Evolutionary conservation across 768 basidiomycete genomes (phyloP), one percentile per base, ranked within the genome.

Genomic region (Artomyces pyxidatus): DNA sequence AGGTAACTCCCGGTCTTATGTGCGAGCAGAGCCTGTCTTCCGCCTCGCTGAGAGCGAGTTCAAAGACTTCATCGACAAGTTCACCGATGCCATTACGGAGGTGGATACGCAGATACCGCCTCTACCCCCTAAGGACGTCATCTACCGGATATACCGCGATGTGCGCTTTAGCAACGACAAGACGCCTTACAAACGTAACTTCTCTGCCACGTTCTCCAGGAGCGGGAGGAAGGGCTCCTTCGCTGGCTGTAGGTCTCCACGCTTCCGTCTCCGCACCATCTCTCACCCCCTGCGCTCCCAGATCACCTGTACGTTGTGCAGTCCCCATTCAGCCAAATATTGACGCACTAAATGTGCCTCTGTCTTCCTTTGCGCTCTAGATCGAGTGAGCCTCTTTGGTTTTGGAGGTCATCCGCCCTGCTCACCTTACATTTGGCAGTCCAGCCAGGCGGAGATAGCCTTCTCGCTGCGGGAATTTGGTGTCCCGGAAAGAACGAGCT

Each of bases 101-200:
- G 81, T 80, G 1, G 95, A 99, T 63, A 68, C 78, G 16, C 80
- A 96, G 59, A 77, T 98, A 0, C 95, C 96, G 0, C 81, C 78
- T 7, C 70, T 98, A 2, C 96, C 96, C 0, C 79, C 89, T 0
- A 94, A 92, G 59, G 95, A 99, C 57, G 76, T 95, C 21, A 81
- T 88, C 48, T 89, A 98, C 64, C 74, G 95, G 14, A 93, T 97
- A 35, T 95, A 96, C 62, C 82, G 94, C 39, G 95, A 97, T 63
- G 88, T 87, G 43, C 32, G 76, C 12, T 96, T 95, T 66, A 90
- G 87, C 61, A 89, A 89, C 49, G 88, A 93, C 62, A 94, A 93
- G 69, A 99, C 95, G 4, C 95, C 95, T 0, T 99, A 99, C 71
- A 98, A 98, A 68, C 77, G 65, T 6, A 73, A 74, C 9, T 75